Conservation (phyloP, 2,329 filamentous ascomycete species). For the Claviceps fusiformis region DNA sequence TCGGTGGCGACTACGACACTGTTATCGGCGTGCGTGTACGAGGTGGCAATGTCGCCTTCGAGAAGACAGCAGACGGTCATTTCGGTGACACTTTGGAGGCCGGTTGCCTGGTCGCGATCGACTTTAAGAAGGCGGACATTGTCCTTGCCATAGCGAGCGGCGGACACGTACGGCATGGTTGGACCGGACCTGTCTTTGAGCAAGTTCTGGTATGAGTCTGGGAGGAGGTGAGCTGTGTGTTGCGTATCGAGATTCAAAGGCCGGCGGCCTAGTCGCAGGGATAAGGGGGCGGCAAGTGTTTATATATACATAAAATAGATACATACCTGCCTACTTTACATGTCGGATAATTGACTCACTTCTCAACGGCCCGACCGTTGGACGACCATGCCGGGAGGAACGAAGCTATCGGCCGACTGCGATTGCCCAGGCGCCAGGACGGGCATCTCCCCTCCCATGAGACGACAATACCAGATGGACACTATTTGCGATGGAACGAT, state of each 20-base stretch:
- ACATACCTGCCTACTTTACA: background rate
- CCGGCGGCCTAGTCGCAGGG: background rate
- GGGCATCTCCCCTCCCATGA: background rate
- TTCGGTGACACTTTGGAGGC: slow-evolving; percentile 75
- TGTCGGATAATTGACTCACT: background rate
- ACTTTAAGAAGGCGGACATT: slow-evolving; percentile 98
- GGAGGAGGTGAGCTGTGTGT: background rate
- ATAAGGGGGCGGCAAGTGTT: background rate
- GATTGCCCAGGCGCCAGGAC: background rate
- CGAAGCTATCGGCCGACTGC: background rate
- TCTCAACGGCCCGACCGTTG: too few species aligned
- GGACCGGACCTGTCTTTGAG: background rate
- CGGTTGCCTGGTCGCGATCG: slow-evolving; percentile 61
- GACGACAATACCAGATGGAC: background rate
- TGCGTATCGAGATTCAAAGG: background rate
- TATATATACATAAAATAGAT: background rate
- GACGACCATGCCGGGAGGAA: background rate
- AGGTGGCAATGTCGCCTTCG: slow-evolving; percentile 80
- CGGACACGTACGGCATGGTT: slow-evolving; percentile 40
- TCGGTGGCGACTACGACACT: slow-evolving; percentile 91
- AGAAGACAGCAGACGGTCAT: slow-evolving; percentile 90
- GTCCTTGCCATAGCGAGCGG: slow-evolving; percentile 82
- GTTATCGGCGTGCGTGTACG: slow-evolving; percentile 91
- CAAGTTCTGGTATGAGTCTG: background rate
- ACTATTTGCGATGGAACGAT: too few species aligned